These are phyloP conservation scores for Phytophthora pini DNA, from an alignment of 352 stramenopile species.

Conservation along the genomic window DNA sequence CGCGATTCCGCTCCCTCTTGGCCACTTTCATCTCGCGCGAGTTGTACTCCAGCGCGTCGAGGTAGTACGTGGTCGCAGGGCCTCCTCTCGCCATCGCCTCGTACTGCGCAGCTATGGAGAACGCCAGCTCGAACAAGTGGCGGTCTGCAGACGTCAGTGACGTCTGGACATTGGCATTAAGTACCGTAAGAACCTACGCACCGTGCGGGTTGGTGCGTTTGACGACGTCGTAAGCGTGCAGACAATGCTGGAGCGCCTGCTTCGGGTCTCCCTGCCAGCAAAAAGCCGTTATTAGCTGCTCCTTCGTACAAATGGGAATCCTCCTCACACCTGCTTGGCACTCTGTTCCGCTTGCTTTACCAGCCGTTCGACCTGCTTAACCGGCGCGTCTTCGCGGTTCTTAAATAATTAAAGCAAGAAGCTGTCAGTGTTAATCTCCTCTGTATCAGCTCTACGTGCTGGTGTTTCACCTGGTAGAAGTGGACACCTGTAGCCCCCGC, in stretches of 20 bases:
- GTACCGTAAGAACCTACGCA: conserved; percentile 21
- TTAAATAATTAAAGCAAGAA: conserved; percentile 23
- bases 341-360: conserved; percentile 60
- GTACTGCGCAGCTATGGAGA: conserved; percentile 79
- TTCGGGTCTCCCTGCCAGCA: conserved; percentile 44
- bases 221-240: conserved; percentile 71
- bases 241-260: conserved; percentile 67
- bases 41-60: conserved; percentile 64
- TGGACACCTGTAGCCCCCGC: conserved; percentile 61
- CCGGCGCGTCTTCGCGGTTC: conserved; percentile 68
- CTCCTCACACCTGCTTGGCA: conserved; percentile 45
- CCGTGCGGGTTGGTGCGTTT: conserved; percentile 71
- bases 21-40: conserved; percentile 35
- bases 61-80: conserved; percentile 70
- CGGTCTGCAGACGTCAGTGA: conserved; percentile 46
- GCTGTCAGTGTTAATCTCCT: background rate
- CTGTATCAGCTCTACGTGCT: background rate
- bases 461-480: conserved; percentile 60
- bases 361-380: conserved; percentile 58
- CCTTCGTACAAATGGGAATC: background rate
- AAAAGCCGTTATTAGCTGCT: too few relatives aligned
- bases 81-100: conserved; percentile 52
- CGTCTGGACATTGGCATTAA: background rate
- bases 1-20: conserved; percentile 46
- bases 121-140: conserved; percentile 81